phyloP scores from a whole-genome alignment of 176 grass and related monocot genomes.

The Musa itinerans region DNA sequence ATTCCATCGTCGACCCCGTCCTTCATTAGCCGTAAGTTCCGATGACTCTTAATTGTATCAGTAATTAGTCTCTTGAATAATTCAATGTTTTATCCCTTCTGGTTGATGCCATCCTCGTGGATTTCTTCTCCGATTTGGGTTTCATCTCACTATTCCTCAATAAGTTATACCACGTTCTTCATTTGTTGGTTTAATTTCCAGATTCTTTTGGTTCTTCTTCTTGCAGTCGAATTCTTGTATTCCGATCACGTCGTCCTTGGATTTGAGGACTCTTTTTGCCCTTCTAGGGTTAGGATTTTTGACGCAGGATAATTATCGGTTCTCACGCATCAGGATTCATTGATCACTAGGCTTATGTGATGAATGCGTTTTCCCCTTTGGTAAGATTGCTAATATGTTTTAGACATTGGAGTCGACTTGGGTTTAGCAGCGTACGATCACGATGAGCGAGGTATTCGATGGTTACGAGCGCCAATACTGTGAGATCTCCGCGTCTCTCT shows the following conservation, averaged over 20 bases:
- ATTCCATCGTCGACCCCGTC: neutral
- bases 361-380: neutral
- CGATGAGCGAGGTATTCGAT: constrained; percentile 88
- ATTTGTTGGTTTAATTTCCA: neutral
- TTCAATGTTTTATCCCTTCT: neutral
- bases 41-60: neutral
- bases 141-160: no score
- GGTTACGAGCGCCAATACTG: constrained; percentile 91
- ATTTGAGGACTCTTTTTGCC: neutral
- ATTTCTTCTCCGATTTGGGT: neutral
- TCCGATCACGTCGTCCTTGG: neutral
- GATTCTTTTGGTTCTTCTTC: neutral
- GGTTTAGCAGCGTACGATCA: neutral
- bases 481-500: constrained; percentile 72
- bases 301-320: neutral
- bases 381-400: neutral
- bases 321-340: neutral
- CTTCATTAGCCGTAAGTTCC: neutral
- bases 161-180: neutral
- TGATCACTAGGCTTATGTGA: neutral
- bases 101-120: neutral
- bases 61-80: no score
- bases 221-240: neutral
- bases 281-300: neutral
- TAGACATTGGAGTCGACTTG: neutral